Evolutionary conservation across 2,329 filamentous ascomycete species (phyloP).

Genomic region (Colletotrichum zoysiae): DNA sequence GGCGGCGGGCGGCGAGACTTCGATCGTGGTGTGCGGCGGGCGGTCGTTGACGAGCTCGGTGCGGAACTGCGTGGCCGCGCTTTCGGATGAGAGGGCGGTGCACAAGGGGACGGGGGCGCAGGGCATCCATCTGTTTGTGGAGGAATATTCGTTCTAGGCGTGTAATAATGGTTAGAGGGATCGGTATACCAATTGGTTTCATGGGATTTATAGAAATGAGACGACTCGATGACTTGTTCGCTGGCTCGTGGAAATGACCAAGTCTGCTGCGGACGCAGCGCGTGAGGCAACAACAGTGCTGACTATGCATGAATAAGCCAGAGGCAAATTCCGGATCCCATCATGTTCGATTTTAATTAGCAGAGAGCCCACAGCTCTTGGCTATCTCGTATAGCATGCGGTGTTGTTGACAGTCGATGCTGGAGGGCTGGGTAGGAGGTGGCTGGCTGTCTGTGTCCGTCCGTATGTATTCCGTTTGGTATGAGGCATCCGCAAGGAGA

Average conservation of each 20-base stretch:
- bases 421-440: no score
- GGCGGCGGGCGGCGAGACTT: slow-evolving; percentile 70
- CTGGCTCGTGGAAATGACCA: background rate
- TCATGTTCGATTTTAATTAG: no score
- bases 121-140: slow-evolving; percentile 70
- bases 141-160: slow-evolving; percentile 68
- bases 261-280: background rate
- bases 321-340: no score
- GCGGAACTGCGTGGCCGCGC: slow-evolving; percentile 65
- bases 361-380: no score
- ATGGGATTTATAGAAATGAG: background rate
- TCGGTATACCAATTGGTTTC: background rate
- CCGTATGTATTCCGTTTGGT: no score
- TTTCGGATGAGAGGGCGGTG: slow-evolving; percentile 72
- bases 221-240: background rate
- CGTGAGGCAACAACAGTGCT: background rate
- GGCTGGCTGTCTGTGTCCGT: no score
- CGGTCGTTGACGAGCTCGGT: slow-evolving; percentile 65
- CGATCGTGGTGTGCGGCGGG: slow-evolving; percentile 71
- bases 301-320: no score
- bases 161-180: background rate
- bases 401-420: no score
- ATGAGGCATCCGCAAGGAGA: no score
- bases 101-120: slow-evolving; percentile 75
- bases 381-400: no score